These are phyloP conservation scores for Colletotrichum sp. DNA, from an alignment of 2,329 filamentous ascomycete genomes.

Conservation along the genomic window DNA sequence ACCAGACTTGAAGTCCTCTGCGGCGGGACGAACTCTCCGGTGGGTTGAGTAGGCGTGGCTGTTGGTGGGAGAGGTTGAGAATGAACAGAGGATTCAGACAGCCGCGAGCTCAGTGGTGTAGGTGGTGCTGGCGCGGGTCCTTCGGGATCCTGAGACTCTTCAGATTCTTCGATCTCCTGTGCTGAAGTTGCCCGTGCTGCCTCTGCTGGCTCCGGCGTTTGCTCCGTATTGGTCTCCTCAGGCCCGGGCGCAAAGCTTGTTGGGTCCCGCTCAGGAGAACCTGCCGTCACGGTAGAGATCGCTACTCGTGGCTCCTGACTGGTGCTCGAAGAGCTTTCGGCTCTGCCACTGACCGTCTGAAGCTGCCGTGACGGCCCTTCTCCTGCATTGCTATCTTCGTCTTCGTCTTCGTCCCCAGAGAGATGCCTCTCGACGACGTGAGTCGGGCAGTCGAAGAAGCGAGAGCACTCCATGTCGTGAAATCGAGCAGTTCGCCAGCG, in stretches of 20 bases:
- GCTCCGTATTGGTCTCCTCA: slow-evolving; percentile 6
- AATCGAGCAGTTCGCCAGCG: slow-evolving; percentile 42
- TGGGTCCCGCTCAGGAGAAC: not conserved
- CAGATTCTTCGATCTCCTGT: slow-evolving; percentile 9
- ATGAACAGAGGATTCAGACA: slow-evolving; percentile 3
- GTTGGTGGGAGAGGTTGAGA: slow-evolving; percentile 17
- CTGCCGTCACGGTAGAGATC: not conserved
- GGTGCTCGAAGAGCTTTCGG: not conserved
- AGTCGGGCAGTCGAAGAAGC: slow-evolving; percentile 54
- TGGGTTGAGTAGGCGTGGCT: slow-evolving; percentile 14
- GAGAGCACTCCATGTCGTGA: slow-evolving; percentile 49
- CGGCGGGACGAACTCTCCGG: slow-evolving; percentile 5
- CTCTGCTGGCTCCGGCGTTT: not conserved
- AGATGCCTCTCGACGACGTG: slow-evolving; percentile 45
- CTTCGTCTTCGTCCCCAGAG: slow-evolving; percentile 31
- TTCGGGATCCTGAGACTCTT: slow-evolving; percentile 20
- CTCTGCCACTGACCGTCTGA: not conserved
- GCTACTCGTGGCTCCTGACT: not conserved
- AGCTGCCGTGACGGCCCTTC: not conserved
- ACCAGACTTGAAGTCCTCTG: slow-evolving; percentile 15
- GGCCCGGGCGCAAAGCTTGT: slow-evolving; percentile 20
- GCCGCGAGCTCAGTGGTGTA: slow-evolving; percentile 12
- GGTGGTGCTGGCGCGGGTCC: slow-evolving; percentile 14
- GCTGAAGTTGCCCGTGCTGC: slow-evolving; percentile 18
- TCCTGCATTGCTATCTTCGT: slow-evolving; percentile 12